A percentile compares a stretch with the other conserved stretches of the same genome.
Evolutionary conservation across 352 stramenopile species (phyloP).

Genomic region (Phytopythium kandeliae): DNA sequence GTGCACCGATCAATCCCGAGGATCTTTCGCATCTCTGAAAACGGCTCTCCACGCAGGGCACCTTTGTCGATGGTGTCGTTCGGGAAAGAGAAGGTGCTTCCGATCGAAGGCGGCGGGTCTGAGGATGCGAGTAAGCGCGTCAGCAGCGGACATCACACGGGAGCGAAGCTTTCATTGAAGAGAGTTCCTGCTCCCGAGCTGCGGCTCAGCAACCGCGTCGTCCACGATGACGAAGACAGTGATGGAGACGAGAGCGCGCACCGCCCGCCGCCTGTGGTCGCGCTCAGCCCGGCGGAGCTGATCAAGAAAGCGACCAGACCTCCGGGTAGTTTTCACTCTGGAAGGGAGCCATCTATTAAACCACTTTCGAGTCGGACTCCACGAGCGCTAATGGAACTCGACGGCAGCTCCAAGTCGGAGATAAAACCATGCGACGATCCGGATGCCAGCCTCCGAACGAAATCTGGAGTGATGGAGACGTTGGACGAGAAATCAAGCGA

Average conservation of each 20-base stretch:
- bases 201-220: slow-evolving; percentile 1
- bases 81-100: slow-evolving; percentile 1
- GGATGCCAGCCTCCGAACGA: background rate
- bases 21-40: slow-evolving; percentile 8
- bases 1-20: background rate
- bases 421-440: background rate
- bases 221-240: slow-evolving; percentile 6
- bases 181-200: background rate
- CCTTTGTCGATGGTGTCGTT: background rate
- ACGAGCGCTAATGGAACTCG: background rate
- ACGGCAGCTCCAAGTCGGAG: background rate
- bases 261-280: slow-evolving; percentile 23
- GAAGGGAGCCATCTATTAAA: slow-evolving; percentile 18
- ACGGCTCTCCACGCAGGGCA: background rate
- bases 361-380: slow-evolving; percentile 20
- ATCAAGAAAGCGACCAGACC: slow-evolving; percentile 42
- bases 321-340: slow-evolving; percentile 1
- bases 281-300: slow-evolving; percentile 40
- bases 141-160: background rate
- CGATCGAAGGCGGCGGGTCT: background rate
- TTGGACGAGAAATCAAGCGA: too few relatives aligned
- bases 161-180: background rate
- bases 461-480: background rate
- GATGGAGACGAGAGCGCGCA: slow-evolving; percentile 7
- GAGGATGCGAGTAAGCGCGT: background rate